Percentiles rank a stretch among this genome's conserved stretches.
Evolutionary conservation across 139 green algal genomes (phyloP).

Genomic region (Chlamydomonas eustigma): DNA sequence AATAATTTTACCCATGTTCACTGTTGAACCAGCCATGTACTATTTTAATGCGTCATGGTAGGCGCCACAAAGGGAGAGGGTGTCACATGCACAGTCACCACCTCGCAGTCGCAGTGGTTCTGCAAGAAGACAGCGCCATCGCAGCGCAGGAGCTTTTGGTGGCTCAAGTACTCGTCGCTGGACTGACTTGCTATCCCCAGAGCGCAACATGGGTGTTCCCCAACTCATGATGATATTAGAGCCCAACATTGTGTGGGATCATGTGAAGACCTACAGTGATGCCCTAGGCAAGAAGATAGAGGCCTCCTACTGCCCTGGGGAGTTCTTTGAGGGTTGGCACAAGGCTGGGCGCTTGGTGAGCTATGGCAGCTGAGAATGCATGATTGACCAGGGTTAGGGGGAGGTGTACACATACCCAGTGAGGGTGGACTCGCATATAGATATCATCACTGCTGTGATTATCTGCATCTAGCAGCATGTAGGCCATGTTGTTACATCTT

Average conservation of each 20-base stretch:
- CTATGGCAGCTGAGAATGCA: too few relatives aligned
- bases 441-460: too few relatives aligned
- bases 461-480: too few relatives aligned
- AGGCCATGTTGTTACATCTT: too few relatives aligned
- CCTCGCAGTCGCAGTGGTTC: not conserved
- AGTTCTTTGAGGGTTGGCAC: conserved; percentile 54
- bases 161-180: conserved; percentile 22
- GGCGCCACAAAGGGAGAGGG: conserved; percentile 48
- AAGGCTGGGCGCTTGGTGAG: conserved; percentile 24
- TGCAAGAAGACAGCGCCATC: conserved; percentile 7
- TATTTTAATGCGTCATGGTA: too few relatives aligned
- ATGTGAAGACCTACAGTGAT: conserved; percentile 18
- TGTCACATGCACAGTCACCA: conserved; percentile 13
- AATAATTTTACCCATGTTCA: not conserved
- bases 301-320: conserved; percentile 30
- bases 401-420: too few relatives aligned
- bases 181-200: conserved; percentile 35
- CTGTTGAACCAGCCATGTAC: not conserved
- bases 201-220: conserved; percentile 54
- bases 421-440: too few relatives aligned
- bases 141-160: not conserved
- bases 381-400: too few relatives aligned
- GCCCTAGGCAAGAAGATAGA: conserved; percentile 34
- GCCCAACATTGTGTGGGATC: conserved; percentile 62
- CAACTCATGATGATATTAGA: conserved; percentile 61